phyloP scores from a whole-genome alignment of 192 early-diverging fungal genomes.

The Coemansia sp. region DNA sequence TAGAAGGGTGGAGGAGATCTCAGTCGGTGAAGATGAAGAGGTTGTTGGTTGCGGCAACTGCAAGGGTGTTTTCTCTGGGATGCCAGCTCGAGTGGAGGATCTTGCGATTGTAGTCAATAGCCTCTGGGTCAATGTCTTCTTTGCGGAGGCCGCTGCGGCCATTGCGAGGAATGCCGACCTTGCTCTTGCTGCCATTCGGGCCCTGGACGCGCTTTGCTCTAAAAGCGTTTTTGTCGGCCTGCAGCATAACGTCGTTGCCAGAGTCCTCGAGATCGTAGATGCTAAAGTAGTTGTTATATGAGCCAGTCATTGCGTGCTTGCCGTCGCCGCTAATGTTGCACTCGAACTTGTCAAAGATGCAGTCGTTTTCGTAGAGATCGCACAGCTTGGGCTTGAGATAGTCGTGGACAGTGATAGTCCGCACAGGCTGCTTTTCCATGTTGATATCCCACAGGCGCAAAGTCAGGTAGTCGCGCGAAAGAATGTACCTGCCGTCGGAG shows the following conservation, averaged over 20 bases:
- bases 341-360: conserved; percentile 99
- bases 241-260: conserved; percentile 80
- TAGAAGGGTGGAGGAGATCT: conserved; percentile 10
- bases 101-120: conserved; percentile 93
- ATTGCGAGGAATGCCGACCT: conserved; percentile 60
- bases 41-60: conserved; percentile 99
- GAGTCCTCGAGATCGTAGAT: conserved; percentile 85
- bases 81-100: conserved; percentile 99
- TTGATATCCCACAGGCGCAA: conserved; percentile 99
- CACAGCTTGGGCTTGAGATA: conserved; percentile 93
- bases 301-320: conserved; percentile 91
- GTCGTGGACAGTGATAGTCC: conserved; percentile 97
- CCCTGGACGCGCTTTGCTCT: conserved; percentile 86
- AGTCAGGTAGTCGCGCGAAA: conserved; percentile 96
- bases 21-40: conserved; percentile 87
- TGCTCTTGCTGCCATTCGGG: conserved; percentile 58
- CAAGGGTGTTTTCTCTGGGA: conserved; percentile 96
- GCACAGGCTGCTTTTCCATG: conserved; percentile 92
- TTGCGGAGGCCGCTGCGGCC: conserved; percentile 60
- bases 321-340: conserved; percentile 96
- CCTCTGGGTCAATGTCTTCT: conserved; percentile 82
- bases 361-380: conserved; percentile 99
- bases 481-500: conserved; percentile 93
- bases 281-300: conserved; percentile 99
- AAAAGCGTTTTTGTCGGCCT: conserved; percentile 98